These are phyloP conservation scores for Phanerochaete sordida DNA, from an alignment of 768 basidiomycete species.

Conservation along the genomic window DNA sequence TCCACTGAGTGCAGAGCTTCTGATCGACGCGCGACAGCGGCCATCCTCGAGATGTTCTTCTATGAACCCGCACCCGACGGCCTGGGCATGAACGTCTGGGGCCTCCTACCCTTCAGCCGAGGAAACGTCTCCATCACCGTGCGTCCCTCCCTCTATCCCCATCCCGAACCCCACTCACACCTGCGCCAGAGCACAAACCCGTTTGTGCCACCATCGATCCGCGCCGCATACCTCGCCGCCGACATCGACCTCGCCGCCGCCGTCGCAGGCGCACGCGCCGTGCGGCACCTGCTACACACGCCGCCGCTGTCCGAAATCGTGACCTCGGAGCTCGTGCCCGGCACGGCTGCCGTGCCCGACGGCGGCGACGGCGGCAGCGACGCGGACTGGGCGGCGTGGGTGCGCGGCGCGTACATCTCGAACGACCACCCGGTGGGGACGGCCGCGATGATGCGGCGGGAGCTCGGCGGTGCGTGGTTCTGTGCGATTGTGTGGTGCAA, in stretches of 20 bases:
- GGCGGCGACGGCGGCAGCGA: slow-evolving; percentile 34
- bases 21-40: not conserved
- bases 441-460: slow-evolving; percentile 29
- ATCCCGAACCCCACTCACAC: not conserved
- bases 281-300: slow-evolving; percentile 38
- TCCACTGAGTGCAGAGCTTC: slow-evolving; percentile 24
- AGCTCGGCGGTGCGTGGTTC: slow-evolving; percentile 24
- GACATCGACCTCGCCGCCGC: slow-evolving; percentile 49
- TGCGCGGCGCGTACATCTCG: slow-evolving; percentile 31
- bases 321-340: slow-evolving; percentile 43
- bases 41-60: not conserved
- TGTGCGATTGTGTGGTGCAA: not conserved
- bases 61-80: slow-evolving; percentile 13
- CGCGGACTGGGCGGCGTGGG: slow-evolving; percentile 24
- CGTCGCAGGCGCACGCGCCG: slow-evolving; percentile 42
- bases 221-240: slow-evolving; percentile 48
- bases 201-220: slow-evolving; percentile 43
- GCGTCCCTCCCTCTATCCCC: not conserved
- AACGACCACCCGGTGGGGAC: slow-evolving; percentile 50
- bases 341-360: slow-evolving; percentile 39
- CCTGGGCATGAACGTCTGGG: slow-evolving; percentile 50
- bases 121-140: slow-evolving; percentile 48
- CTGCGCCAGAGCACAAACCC: slow-evolving; percentile 39
- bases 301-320: slow-evolving; percentile 39
- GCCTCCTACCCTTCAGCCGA: slow-evolving; percentile 51